These are phyloP conservation scores for Kuraishia ogatae DNA, from an alignment of 805 yeast species.

Conservation along the genomic window DNA sequence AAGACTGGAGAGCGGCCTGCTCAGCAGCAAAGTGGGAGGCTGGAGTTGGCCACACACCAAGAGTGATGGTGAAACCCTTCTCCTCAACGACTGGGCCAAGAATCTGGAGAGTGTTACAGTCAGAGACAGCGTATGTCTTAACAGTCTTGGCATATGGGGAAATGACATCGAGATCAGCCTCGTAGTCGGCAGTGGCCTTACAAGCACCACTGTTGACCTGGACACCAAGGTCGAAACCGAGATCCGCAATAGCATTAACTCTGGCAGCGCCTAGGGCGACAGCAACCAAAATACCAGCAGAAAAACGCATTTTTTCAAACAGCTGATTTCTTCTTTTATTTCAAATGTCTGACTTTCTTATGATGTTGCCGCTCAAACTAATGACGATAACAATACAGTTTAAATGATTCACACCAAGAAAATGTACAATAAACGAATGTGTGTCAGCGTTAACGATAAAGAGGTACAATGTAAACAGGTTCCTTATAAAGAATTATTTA, in stretches of 20 bases:
- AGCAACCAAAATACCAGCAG: conserved; percentile 14
- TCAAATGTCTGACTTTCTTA: neutral
- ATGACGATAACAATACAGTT: neutral
- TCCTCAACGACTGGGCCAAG: conserved; percentile 82
- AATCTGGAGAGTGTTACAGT: conserved; percentile 80
- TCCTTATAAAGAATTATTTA: no score
- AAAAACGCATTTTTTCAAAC: conserved; percentile 16
- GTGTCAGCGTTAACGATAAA: neutral
- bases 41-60: conserved; percentile 94
- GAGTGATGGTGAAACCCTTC: conserved; percentile 65
- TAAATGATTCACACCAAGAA: no score
- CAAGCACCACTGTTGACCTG: conserved; percentile 67
- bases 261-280: conserved; percentile 10
- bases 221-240: conserved; percentile 86
- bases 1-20: conserved; percentile 56
- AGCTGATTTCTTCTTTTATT: neutral
- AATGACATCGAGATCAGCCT: conserved; percentile 54
- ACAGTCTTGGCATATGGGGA: conserved; percentile 53
- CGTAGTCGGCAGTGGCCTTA: conserved; percentile 65
- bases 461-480: no score
- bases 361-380: neutral
- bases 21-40: conserved; percentile 70
- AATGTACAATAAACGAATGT: neutral
- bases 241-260: conserved; percentile 22
- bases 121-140: conserved; percentile 88